Evolutionary conservation across 495 filamentous ascomycete species (phyloP).

Genomic region (Letharia columbiana): DNA sequence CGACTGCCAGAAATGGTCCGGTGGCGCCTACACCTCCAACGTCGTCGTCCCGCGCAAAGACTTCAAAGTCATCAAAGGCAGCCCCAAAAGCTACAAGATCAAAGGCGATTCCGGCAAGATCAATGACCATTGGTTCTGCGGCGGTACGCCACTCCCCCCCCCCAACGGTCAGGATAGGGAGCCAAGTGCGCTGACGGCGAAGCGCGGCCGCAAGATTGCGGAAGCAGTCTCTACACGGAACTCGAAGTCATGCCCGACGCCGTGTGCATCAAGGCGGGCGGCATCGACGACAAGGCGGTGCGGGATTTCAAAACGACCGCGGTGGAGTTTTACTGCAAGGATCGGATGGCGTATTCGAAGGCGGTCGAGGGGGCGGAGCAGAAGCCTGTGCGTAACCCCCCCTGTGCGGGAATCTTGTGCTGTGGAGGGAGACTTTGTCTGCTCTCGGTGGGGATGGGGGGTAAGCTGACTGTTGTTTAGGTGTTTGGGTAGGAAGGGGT

Average conservation of each 20-base stretch:
- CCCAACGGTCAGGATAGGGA: not conserved
- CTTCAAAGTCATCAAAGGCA: slow-evolving; percentile 38
- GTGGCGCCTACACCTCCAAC: slow-evolving; percentile 41
- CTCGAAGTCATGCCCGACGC: slow-evolving; percentile 42
- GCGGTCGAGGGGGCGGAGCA: slow-evolving; percentile 39
- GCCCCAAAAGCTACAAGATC: slow-evolving; percentile 33
- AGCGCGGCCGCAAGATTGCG: slow-evolving; percentile 24
- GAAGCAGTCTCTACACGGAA: slow-evolving; percentile 38
- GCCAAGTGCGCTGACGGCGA: no score
- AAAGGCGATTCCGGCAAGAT: slow-evolving; percentile 37
- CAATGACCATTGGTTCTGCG: slow-evolving; percentile 45
- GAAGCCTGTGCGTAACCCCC: slow-evolving; percentile 22
- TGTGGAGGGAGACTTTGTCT: no score
- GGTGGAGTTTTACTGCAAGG: slow-evolving; percentile 42
- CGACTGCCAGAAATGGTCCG: slow-evolving; percentile 46
- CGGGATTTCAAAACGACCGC: slow-evolving; percentile 28
- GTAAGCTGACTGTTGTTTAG: not conserved
- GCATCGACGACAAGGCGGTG: slow-evolving; percentile 32
- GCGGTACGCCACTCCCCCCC: not conserved
- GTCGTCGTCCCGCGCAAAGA: slow-evolving; percentile 36
- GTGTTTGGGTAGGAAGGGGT: not conserved
- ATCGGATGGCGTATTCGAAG: slow-evolving; percentile 32
- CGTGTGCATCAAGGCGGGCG: slow-evolving; percentile 37
- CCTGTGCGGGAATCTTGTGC: no score
- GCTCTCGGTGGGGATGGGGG: not conserved